Percentiles rank a stretch among this genome's conserved stretches.
These are phyloP conservation scores for Pseudocercospora ulei DNA, from an alignment of 2,329 filamentous ascomycete species.

Conservation along the genomic window DNA sequence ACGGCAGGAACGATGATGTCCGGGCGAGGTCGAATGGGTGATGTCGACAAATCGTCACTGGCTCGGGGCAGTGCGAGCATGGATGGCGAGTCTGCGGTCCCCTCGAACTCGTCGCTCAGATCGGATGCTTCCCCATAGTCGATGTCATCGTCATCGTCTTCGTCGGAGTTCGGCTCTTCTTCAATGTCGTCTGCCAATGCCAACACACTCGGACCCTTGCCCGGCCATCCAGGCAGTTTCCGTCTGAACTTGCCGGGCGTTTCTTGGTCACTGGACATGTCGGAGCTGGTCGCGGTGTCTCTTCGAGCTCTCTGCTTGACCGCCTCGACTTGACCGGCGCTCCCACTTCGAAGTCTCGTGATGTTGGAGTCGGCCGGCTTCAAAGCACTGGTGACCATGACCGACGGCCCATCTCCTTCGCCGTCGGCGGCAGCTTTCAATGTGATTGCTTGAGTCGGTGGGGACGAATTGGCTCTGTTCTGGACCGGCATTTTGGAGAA, in stretches of 20 bases:
- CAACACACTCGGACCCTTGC: constrained; percentile 40
- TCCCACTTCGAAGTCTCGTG: constrained; percentile 52
- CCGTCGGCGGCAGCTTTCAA: constrained; percentile 15
- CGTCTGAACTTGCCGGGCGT: constrained; percentile 52
- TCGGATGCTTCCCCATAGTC: constrained; percentile 35
- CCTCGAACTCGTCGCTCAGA: constrained; percentile 49
- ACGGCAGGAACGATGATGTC: constrained; percentile 37
- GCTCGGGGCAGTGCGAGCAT: constrained; percentile 54
- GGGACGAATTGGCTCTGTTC: constrained; percentile 77
- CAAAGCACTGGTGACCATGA: constrained; percentile 43
- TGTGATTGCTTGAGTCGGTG: constrained; percentile 34
- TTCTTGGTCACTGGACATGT: constrained; percentile 75
- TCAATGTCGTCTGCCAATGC: constrained; percentile 23
- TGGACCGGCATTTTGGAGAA: constrained; percentile 93
- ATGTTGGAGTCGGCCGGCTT: constrained; percentile 31
- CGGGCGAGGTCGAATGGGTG: constrained; percentile 38
- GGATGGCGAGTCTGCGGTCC: constrained; percentile 56
- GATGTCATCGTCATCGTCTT: constrained; percentile 36
- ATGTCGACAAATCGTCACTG: constrained; percentile 44
- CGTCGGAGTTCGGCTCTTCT: constrained; percentile 32
- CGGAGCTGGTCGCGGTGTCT: constrained; percentile 72
- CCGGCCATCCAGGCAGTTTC: constrained; percentile 47
- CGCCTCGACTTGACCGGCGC: constrained; percentile 59
- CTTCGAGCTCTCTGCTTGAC: constrained; percentile 55
- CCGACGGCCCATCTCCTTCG: constrained; percentile 24